Percentiles rank a stretch among this genome's conserved stretches.
Conservation (phyloP, 306 rosid genomes). For the Pyrus communis region DNA sequence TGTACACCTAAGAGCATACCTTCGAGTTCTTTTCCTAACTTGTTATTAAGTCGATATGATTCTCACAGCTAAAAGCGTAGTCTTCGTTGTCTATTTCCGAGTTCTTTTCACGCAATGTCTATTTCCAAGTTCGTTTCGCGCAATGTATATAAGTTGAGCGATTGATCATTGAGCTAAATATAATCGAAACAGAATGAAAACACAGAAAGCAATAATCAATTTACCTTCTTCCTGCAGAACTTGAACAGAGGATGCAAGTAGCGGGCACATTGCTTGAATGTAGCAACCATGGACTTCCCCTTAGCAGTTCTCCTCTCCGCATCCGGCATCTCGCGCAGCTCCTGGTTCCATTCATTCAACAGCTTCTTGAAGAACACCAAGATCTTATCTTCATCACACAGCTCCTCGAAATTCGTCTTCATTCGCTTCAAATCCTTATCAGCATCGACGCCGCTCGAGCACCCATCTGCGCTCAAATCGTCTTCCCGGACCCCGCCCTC, state of each 20-base stretch:
- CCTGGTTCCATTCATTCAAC: constrained; percentile 94
- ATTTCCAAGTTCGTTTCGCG: background rate
- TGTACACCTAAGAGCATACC: background rate
- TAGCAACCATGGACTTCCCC: constrained; percentile 93
- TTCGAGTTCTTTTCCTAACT: background rate
- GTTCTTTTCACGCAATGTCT: background rate
- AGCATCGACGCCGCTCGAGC: constrained; percentile 59
- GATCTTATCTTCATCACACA: constrained; percentile 84
- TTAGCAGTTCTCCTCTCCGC: constrained; percentile 81
- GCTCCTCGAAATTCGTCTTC: constrained; percentile 81
- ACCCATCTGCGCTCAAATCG: constrained; percentile 61
- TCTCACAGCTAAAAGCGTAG: background rate
- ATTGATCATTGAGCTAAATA: background rate
- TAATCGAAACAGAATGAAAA: background rate
- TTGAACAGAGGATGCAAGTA: constrained; percentile 86
- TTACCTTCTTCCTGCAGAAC: constrained; percentile 95
- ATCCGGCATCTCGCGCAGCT: constrained; percentile 71
- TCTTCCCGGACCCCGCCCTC: constrained; percentile 75
- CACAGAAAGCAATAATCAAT: background rate
- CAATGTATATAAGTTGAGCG: background rate
- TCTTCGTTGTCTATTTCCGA: background rate
- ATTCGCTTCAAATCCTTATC: constrained; percentile 74
- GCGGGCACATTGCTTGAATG: constrained; percentile 93
- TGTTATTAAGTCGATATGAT: background rate
- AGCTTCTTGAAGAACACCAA: constrained; percentile 84